Conservation (phyloP, 1,284 basidiomycete genomes). For the Mycena sp. region DNA sequence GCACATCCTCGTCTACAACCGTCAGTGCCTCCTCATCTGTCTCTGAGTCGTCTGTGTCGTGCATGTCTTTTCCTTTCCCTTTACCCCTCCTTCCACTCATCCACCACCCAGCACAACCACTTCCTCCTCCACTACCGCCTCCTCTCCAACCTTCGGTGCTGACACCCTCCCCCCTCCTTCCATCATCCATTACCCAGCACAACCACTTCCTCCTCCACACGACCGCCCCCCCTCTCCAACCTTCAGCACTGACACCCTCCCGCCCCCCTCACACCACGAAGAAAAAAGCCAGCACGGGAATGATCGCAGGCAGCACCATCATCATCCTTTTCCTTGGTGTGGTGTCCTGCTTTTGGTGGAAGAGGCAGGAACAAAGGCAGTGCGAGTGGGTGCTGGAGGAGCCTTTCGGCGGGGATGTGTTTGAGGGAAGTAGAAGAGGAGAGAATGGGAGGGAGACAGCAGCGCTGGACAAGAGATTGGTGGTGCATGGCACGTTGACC, state of each 20-base stretch:
- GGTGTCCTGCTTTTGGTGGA: constrained; percentile 18
- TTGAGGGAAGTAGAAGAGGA: too few relatives aligned
- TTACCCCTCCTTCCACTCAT: too few relatives aligned
- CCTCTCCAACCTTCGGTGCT: too few relatives aligned
- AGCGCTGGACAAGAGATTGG: constrained; percentile 6
- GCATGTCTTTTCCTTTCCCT: too few relatives aligned
- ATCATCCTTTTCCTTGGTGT: not conserved
- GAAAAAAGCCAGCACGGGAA: constrained; percentile 18
- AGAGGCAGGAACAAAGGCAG: not conserved
- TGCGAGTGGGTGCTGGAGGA: constrained; percentile 18
- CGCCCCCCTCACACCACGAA: not conserved
- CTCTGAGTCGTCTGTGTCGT: too few relatives aligned
- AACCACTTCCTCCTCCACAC: too few relatives aligned
- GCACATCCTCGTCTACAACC: too few relatives aligned
- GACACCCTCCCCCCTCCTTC: too few relatives aligned
- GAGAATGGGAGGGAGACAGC: not conserved
- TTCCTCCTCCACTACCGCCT: constrained; percentile 1
- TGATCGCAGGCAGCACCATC: constrained; percentile 31
- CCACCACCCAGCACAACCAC: too few relatives aligned
- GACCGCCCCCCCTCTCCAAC: too few relatives aligned
- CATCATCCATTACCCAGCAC: too few relatives aligned
- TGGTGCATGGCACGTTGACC: constrained; percentile 11
- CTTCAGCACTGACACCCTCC: not conserved
- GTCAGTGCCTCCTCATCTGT: too few relatives aligned
- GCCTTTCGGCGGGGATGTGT: constrained; percentile 2